Base-by-base conservation (phyloP, 2,329 filamentous ascomycete genomes). In the Pestalotiopsis sp. region DNA sequence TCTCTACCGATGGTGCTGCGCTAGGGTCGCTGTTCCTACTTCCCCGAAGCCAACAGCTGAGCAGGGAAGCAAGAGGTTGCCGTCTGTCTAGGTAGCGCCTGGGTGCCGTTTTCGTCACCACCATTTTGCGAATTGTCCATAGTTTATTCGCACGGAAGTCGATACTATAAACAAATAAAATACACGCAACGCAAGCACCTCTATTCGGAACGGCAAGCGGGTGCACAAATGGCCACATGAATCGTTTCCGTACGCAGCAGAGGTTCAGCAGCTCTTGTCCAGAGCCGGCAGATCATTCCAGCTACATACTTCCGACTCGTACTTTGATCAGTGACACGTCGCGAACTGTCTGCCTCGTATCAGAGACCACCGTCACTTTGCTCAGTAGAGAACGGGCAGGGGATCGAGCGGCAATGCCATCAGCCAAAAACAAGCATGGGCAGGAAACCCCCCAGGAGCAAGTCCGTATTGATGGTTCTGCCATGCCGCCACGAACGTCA, bases 11-110 rank as follows among this genome's bases (percentile, higher is more conserved):
- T 20, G 13, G 59, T 62, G 20, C n/a, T 49, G 61, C 61, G 61
- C 61, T 64, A 64, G 61, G 62, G 45, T 39, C 49, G 23, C 6
- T 25, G 25, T 58, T 66, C 63, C 63, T 38, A 38, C 49, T 58
- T 66, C 49, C 63, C 63, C 63, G 63, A 57, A 66, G 57, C 23
- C 63, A 66, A 56, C 63, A 52, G 20, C 11, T 36, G 20, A 39
- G 36, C 63, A 66, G 41, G 63, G 45, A 66, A 36, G 11, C 58
- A 23, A 23, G 6, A 56, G n/a, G 17, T 41, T 56, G 63, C 63
- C 63, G 49, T 39, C 25, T 64, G 31, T 36, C 25, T 52, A 5
- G 62, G 20, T 63, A 17, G 25, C 60, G 60, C 38, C 27, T 64
- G 20, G 57, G 38, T 49, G 38, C 62, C 62, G 62, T 52, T 64